Evolutionary conservation across 2,329 filamentous ascomycete species (phyloP).

Genomic region (Trichoderma cornu-damae): DNA sequence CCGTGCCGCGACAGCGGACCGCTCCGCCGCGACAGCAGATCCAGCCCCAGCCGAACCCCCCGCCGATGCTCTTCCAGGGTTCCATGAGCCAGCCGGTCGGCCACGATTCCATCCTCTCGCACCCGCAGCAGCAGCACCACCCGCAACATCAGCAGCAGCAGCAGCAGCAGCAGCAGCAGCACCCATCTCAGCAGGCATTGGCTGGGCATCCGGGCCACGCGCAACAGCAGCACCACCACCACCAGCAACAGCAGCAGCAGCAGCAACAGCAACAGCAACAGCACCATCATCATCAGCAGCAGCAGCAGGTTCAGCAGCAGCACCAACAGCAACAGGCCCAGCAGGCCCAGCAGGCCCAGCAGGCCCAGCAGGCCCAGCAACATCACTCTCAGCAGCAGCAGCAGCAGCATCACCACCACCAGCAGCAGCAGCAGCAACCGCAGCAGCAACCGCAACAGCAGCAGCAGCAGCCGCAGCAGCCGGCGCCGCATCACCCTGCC

Average conservation of each 20-base stretch:
- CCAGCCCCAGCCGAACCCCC: slow-evolving; percentile 36
- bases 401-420: slow-evolving; percentile 27
- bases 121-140: slow-evolving; percentile 39
- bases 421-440: background rate
- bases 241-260: slow-evolving; percentile 27
- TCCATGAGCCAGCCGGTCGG: slow-evolving; percentile 40
- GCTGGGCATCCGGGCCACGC: slow-evolving; percentile 29
- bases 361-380: slow-evolving; percentile 18
- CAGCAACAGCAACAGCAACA: slow-evolving; percentile 29
- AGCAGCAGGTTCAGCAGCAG: slow-evolving; percentile 27
- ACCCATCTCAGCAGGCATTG: slow-evolving; percentile 28
- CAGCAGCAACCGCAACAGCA: slow-evolving; percentile 30
- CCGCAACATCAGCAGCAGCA: slow-evolving; percentile 31
- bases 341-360: slow-evolving; percentile 21
- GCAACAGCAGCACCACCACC: slow-evolving; percentile 31
- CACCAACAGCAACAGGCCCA: slow-evolving; percentile 22
- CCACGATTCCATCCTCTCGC: slow-evolving; percentile 41
- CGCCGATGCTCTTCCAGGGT: slow-evolving; percentile 36
- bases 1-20: slow-evolving; percentile 41
- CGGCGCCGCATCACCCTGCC: slow-evolving; percentile 20
- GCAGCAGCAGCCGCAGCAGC: slow-evolving; percentile 29
- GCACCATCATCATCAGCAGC: slow-evolving; percentile 26
- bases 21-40: slow-evolving; percentile 44
- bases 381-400: slow-evolving; percentile 21
- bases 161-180: slow-evolving; percentile 29